Conservation (phyloP, 108 stramenopile species). For the Nitzschia sp. region DNA sequence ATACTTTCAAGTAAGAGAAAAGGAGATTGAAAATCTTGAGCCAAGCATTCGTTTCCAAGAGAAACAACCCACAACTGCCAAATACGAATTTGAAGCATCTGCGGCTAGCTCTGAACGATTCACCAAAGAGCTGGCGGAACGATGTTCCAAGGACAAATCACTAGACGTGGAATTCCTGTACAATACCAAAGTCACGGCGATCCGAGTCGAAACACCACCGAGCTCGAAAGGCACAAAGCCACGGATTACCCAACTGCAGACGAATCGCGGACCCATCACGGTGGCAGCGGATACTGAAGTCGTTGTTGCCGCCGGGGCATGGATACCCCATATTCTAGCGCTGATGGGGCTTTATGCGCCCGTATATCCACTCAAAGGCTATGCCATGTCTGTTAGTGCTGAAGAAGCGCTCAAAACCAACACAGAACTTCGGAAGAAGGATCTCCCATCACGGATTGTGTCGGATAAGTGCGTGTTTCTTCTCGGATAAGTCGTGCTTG, state of each 20-base stretch:
- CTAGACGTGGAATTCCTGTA: not conserved
- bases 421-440: conserved; percentile 9
- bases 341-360: conserved; percentile 41
- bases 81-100: conserved; percentile 29
- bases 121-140: conserved; percentile 37
- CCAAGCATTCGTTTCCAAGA: not conserved
- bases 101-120: conserved; percentile 38
- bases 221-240: not conserved
- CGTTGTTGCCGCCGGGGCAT: conserved; percentile 42
- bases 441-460: conserved; percentile 39
- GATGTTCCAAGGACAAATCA: conserved; percentile 18
- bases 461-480: no score
- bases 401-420: conserved; percentile 21
- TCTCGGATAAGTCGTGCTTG: no score
- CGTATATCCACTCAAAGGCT: conserved; percentile 49
- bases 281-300: conserved; percentile 11
- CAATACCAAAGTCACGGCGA: not conserved
- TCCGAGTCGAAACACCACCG: not conserved
- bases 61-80: conserved; percentile 25
- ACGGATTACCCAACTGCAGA: not conserved
- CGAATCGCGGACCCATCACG: not conserved
- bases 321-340: conserved; percentile 32
- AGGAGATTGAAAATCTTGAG: not conserved
- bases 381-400: conserved; percentile 37
- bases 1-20: not conserved